A percentile compares a stretch with the other conserved stretches of the same genome.
phyloP scores from a whole-genome alignment of 2,329 filamentous ascomycete genomes.

The Nannizziopsis barbatae region DNA sequence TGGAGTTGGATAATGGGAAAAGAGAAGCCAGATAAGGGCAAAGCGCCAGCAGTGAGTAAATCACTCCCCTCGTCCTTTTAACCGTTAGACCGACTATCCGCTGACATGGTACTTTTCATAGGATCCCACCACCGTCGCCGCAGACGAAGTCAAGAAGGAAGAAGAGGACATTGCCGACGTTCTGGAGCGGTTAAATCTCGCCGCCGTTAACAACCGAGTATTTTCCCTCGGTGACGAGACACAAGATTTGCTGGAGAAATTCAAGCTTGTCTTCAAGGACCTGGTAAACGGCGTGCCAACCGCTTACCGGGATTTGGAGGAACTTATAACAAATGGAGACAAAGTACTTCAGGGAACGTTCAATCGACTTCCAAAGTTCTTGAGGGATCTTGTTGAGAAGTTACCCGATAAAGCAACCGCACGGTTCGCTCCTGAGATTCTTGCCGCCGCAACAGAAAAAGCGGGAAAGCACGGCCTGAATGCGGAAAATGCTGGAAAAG shows the following conservation, averaged over 20 bases:
- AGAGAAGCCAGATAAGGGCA: slow-evolving; percentile 17
- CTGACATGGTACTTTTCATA: slow-evolving; percentile 2
- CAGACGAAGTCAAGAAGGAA: slow-evolving; percentile 45
- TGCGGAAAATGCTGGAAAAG: slow-evolving; percentile 40
- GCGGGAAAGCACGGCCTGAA: slow-evolving; percentile 48
- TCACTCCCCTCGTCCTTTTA: background rate
- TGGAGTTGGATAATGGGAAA: slow-evolving; percentile 33
- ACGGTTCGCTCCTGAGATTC: slow-evolving; percentile 65
- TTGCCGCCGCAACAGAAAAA: slow-evolving; percentile 67
- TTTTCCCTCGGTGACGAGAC: slow-evolving; percentile 78
- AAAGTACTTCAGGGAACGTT: slow-evolving; percentile 54
- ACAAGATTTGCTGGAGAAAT: slow-evolving; percentile 66
- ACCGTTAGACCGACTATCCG: background rate
- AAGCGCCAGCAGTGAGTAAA: slow-evolving; percentile 21
- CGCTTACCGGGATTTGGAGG: slow-evolving; percentile 79
- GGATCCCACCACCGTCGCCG: slow-evolving; percentile 8
- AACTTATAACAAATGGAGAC: slow-evolving; percentile 52
- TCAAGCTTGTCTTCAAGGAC: slow-evolving; percentile 85
- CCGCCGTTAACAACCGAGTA: slow-evolving; percentile 72
- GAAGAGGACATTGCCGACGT: slow-evolving; percentile 64
- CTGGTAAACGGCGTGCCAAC: slow-evolving; percentile 86
- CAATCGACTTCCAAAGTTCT: slow-evolving; percentile 57
- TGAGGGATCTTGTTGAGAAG: slow-evolving; percentile 77
- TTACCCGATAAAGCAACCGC: slow-evolving; percentile 72
- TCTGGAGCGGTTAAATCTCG: slow-evolving; percentile 73